Evolutionary conservation across 192 early-diverging fungal genomes (phyloP).

Genomic region (Piromyces sp.): DNA sequence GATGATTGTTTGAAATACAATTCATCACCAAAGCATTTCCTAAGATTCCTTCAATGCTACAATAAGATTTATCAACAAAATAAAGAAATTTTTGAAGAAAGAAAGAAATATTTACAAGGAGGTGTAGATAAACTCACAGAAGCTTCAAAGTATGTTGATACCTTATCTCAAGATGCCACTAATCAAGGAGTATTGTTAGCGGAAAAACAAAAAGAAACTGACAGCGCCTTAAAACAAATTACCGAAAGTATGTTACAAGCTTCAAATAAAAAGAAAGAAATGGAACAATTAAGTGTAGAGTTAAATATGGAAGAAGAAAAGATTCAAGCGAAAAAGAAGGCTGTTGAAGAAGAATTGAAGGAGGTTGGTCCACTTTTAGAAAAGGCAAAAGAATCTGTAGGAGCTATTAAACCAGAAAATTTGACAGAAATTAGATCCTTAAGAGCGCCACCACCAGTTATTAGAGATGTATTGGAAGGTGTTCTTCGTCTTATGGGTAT

Average conservation of each 20-base stretch:
- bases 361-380: conserved; percentile 36
- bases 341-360: conserved; percentile 29
- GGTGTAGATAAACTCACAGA: conserved; percentile 36
- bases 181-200: conserved; percentile 22
- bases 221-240: conserved; percentile 36
- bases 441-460: conserved; percentile 37
- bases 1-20: conserved; percentile 3
- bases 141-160: conserved; percentile 32
- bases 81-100: conserved; percentile 11
- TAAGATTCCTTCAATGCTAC: conserved; percentile 19
- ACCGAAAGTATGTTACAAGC: conserved; percentile 42
- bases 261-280: conserved; percentile 39
- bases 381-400: conserved; percentile 31
- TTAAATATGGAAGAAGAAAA: conserved; percentile 32
- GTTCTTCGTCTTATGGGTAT: conserved; percentile 39
- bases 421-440: conserved; percentile 41
- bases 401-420: conserved; percentile 34
- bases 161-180: conserved; percentile 27
- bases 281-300: conserved; percentile 23
- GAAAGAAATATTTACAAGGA: conserved; percentile 18
- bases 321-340: conserved; percentile 21
- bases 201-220: conserved; percentile 34
- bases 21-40: conserved; percentile 20
- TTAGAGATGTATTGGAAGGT: conserved; percentile 43
- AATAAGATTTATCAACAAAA: conserved; percentile 18